A percentile compares a stretch with the other conserved stretches of the same genome.
phyloP scores from a whole-genome alignment of 352 stramenopile genomes.

The Elongisporangium undulatum region DNA sequence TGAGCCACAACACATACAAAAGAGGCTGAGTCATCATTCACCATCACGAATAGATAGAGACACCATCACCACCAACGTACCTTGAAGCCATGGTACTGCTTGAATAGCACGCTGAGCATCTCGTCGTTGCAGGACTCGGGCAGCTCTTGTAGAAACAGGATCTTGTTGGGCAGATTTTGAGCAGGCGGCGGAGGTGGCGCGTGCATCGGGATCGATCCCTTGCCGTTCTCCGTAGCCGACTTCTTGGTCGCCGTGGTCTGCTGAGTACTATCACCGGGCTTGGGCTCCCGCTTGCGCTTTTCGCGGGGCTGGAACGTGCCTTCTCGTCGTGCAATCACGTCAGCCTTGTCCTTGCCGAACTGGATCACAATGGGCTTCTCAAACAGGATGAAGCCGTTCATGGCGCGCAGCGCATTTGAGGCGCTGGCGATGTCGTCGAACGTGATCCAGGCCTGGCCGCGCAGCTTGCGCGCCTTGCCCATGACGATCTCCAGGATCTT shows the following conservation, averaged over 20 bases:
- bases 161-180: slow-evolving; percentile 85
- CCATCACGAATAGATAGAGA: slow-evolving; percentile 4
- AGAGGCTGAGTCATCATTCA: background rate
- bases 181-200: slow-evolving; percentile 26
- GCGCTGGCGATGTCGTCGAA: slow-evolving; percentile 88
- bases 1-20: background rate
- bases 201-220: slow-evolving; percentile 6
- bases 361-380: slow-evolving; percentile 84
- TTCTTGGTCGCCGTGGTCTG: slow-evolving; percentile 15
- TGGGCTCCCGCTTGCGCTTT: slow-evolving; percentile 73
- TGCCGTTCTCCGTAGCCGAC: slow-evolving; percentile 20
- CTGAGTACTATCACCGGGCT: slow-evolving; percentile 17
- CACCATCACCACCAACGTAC: slow-evolving; percentile 19
- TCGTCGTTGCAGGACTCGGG: slow-evolving; percentile 94
- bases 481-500: slow-evolving; percentile 92
- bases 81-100: slow-evolving; percentile 96
- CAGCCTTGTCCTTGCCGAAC: slow-evolving; percentile 82
- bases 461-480: slow-evolving; percentile 73
- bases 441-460: slow-evolving; percentile 91
- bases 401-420: slow-evolving; percentile 84
- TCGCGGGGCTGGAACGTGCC: slow-evolving; percentile 72
- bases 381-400: slow-evolving; percentile 86
- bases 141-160: slow-evolving; percentile 92
- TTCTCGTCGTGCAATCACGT: slow-evolving; percentile 73
- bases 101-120: slow-evolving; percentile 96